Conservation (phyloP, 805 yeast species). For the Candida golubevii region DNA sequence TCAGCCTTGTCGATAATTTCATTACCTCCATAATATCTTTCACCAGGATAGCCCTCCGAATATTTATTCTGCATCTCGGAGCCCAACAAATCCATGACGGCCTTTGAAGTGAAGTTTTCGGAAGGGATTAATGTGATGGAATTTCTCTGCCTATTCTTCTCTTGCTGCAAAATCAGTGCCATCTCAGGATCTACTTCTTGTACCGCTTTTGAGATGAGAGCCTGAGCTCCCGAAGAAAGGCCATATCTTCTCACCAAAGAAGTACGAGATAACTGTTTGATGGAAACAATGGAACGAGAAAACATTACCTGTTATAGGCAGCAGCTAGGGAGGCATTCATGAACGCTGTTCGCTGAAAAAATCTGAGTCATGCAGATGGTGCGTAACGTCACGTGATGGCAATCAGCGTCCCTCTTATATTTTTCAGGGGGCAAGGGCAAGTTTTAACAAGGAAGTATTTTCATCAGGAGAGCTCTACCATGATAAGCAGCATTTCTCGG, state of each 20-base stretch:
- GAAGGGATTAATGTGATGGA: constrained; percentile 92
- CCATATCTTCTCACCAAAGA: constrained; percentile 47
- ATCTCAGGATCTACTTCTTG: constrained; percentile 82
- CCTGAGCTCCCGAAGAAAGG: constrained; percentile 60
- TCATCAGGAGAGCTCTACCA: too few species aligned
- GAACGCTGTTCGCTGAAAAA: background rate
- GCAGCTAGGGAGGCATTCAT: too few species aligned
- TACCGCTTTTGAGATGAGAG: constrained; percentile 59
- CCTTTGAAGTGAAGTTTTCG: constrained; percentile 92
- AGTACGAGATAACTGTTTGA: constrained; percentile 17
- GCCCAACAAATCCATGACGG: constrained; percentile 92
- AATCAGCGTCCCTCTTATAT: too few species aligned
- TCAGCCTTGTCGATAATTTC: constrained; percentile 92
- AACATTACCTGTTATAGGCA: constrained; percentile 19
- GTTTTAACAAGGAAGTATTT: too few species aligned
- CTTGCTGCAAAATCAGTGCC: constrained; percentile 68
- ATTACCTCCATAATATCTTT: constrained; percentile 97
- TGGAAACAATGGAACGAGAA: constrained; percentile 26
- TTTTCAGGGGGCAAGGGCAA: too few species aligned
- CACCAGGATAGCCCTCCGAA: constrained; percentile 98
- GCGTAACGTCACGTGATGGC: too few species aligned
- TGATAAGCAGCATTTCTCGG: too few species aligned
- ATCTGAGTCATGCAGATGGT: background rate
- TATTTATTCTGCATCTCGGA: constrained; percentile 97
- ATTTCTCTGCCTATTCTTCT: constrained; percentile 81